A percentile compares a stretch with the other conserved stretches of the same genome.
These are phyloP conservation scores for Leishmania guyanensis DNA, from an alignment of 208 protist species.

Conservation along the genomic window DNA sequence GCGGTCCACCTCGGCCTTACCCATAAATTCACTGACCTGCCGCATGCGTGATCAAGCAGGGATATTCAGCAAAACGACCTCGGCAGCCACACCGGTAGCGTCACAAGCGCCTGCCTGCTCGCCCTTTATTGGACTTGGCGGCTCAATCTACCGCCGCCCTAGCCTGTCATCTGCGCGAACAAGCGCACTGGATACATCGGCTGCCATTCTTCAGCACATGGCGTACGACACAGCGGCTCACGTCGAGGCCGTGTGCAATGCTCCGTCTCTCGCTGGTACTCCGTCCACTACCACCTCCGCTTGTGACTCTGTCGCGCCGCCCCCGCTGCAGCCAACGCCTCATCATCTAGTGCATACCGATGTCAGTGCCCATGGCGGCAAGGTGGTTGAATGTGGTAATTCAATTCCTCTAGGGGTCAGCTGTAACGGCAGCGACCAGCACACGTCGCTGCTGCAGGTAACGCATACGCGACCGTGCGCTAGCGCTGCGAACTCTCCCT, in stretches of 20 bases:
- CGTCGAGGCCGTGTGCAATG: constrained; percentile 12
- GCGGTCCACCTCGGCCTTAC: constrained; percentile 3
- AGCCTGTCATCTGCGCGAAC: constrained; percentile 9
- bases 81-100: background rate
- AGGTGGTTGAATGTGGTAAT: background rate
- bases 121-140: background rate
- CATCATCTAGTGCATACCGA: background rate
- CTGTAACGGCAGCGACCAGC: constrained; percentile 5
- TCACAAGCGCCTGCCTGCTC: background rate
- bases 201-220: constrained; percentile 59
- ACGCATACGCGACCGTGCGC: background rate
- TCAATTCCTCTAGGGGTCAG: background rate
- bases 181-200: constrained; percentile 39
- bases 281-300: background rate
- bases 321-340: background rate
- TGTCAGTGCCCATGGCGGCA: background rate
- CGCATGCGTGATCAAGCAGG: background rate
- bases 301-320: background rate
- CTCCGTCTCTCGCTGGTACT: background rate
- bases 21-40: background rate
- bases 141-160: constrained; percentile 5
- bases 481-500: constrained; percentile 1
- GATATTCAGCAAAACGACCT: background rate
- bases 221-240: constrained; percentile 43
- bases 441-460: constrained; percentile 3